Percentiles rank a stretch among this genome's conserved stretches.
Evolutionary conservation across 2,329 filamentous ascomycete species (phyloP).

Genomic region (Onygenales sp.): DNA sequence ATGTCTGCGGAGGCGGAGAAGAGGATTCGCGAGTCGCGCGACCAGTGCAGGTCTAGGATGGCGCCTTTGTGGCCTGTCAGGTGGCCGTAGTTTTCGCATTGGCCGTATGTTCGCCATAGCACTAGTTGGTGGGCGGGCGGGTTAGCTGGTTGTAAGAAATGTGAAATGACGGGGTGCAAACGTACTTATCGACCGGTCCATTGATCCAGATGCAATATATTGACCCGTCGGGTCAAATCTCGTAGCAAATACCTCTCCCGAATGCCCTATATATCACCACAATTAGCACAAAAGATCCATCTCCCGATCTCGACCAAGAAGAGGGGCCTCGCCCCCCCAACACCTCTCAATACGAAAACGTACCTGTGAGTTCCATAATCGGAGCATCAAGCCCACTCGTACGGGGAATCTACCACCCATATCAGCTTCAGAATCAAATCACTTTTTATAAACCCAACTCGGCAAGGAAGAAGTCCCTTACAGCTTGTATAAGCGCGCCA

Average conservation of each 20-base stretch:
- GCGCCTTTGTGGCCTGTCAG: constrained; percentile 86
- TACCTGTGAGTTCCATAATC: constrained; percentile 84
- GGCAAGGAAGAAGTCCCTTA: constrained; percentile 32
- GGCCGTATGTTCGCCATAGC: constrained; percentile 85
- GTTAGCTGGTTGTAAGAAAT: background rate
- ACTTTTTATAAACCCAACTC: background rate
- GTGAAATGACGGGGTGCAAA: constrained; percentile 8
- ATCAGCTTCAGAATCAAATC: background rate
- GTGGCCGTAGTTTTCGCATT: constrained; percentile 89
- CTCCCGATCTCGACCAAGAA: background rate
- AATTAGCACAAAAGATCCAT: background rate
- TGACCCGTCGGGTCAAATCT: constrained; percentile 84
- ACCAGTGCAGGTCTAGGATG: constrained; percentile 90
- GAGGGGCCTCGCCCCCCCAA: background rate
- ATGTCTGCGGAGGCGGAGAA: constrained; percentile 92
- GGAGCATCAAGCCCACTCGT: constrained; percentile 80
- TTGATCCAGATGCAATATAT: constrained; percentile 85
- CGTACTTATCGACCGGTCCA: constrained; percentile 84
- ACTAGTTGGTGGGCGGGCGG: constrained; percentile 42
- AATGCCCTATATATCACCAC: constrained; percentile 40
- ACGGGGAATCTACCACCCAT: constrained; percentile 53
- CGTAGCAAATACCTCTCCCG: constrained; percentile 79
- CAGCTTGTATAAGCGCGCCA: constrained; percentile 57
- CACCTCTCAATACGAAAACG: constrained; percentile 21
- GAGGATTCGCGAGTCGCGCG: constrained; percentile 79